These are phyloP conservation scores for Ceratocystis eucalypticola DNA, from an alignment of 2,329 filamentous ascomycete genomes.

Conservation along the genomic window DNA sequence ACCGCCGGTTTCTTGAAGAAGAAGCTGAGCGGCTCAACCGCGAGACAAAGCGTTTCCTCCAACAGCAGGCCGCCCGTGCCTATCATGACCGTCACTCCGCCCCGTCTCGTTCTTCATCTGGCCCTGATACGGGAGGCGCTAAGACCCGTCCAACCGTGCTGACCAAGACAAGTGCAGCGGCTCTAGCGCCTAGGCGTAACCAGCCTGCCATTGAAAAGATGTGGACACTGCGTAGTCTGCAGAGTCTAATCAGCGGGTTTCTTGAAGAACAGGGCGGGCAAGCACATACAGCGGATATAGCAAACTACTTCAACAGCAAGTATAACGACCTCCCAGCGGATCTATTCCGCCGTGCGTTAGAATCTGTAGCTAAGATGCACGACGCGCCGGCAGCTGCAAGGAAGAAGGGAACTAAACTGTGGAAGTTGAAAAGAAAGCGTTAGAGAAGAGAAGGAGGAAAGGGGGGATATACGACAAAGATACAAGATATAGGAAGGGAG, in stretches of 20 bases:
- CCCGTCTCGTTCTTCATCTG: slow-evolving; percentile 56
- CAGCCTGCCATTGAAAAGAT: slow-evolving; percentile 21
- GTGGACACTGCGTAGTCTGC: slow-evolving; percentile 14
- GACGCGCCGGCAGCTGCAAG: slow-evolving; percentile 30
- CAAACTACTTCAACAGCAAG: slow-evolving; percentile 19
- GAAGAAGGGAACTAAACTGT: slow-evolving; percentile 39
- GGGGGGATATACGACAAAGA: neutral
- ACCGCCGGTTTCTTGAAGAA: slow-evolving; percentile 62
- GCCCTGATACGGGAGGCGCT: slow-evolving; percentile 29
- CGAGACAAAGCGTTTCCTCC: slow-evolving; percentile 18
- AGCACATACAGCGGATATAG: slow-evolving; percentile 46
- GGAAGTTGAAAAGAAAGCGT: slow-evolving; percentile 32
- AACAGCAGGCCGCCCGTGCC: slow-evolving; percentile 49
- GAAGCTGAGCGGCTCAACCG: slow-evolving; percentile 33
- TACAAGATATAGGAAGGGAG: neutral
- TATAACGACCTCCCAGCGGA: slow-evolving; percentile 16
- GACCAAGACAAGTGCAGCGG: neutral
- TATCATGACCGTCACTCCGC: slow-evolving; percentile 35
- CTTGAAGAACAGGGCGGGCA: slow-evolving; percentile 64
- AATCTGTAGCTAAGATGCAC: slow-evolving; percentile 60
- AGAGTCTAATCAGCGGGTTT: slow-evolving; percentile 37
- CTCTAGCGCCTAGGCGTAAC: slow-evolving; percentile 34
- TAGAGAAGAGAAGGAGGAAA: neutral
- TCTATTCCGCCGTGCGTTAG: slow-evolving; percentile 64
- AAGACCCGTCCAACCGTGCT: slow-evolving; percentile 51